Percentiles rank a stretch among this genome's conserved stretches.
Evolutionary conservation across 768 basidiomycete species (phyloP).

Genomic region (Dentipellis sp.): DNA sequence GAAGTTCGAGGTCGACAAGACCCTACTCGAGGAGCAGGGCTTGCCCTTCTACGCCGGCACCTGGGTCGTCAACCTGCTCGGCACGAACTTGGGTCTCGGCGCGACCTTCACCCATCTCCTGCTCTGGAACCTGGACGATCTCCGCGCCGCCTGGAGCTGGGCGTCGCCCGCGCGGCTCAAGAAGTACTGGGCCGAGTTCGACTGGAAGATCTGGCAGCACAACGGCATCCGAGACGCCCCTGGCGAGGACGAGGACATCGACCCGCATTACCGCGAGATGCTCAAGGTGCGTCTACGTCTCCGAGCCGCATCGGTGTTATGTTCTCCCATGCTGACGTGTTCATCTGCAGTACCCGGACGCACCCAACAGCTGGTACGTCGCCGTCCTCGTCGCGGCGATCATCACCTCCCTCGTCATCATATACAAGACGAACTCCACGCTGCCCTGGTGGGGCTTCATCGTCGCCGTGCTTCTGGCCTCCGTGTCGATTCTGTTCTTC

Average conservation of each 20-base stretch:
- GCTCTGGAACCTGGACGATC: slow-evolving; percentile 35
- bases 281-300: slow-evolving; percentile 26
- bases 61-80: slow-evolving; percentile 35
- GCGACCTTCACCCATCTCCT: slow-evolving; percentile 39
- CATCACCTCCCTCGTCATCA: slow-evolving; percentile 32
- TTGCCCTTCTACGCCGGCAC: slow-evolving; percentile 39
- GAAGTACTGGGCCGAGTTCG: slow-evolving; percentile 24
- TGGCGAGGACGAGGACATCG: slow-evolving; percentile 25
- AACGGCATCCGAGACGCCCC: slow-evolving; percentile 23
- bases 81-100: slow-evolving; percentile 37
- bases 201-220: slow-evolving; percentile 35
- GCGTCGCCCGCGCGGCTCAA: slow-evolving; percentile 26
- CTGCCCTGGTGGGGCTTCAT: slow-evolving; percentile 46
- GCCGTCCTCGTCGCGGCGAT: slow-evolving; percentile 12
- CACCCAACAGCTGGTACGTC: slow-evolving; percentile 25
- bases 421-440: slow-evolving; percentile 38
- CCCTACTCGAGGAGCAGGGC: slow-evolving; percentile 31
- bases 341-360: slow-evolving; percentile 23
- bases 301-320: not conserved
- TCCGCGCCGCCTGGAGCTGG: slow-evolving; percentile 38
- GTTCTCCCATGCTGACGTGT: not conserved
- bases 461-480: slow-evolving; percentile 32
- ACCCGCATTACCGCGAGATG: slow-evolving; percentile 45
- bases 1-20: slow-evolving; percentile 33
- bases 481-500: slow-evolving; percentile 38